A percentile compares a stretch with the other conserved stretches of the same genome.
These are phyloP conservation scores for Oropetium thomaeum DNA, from an alignment of 176 grass and related monocot species.

Conservation along the genomic window DNA sequence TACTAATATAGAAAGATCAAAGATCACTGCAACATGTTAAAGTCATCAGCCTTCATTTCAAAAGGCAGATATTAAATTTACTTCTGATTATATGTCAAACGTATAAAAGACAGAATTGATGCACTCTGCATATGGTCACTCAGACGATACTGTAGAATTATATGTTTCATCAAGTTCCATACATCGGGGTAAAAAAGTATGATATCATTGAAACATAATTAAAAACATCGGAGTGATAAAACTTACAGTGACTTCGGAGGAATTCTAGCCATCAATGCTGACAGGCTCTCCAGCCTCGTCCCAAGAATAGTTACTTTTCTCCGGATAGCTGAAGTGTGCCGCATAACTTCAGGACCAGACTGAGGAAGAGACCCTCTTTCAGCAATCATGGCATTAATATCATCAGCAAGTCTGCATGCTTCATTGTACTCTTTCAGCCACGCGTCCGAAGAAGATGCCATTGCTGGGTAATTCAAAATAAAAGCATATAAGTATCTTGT, in stretches of 20 bases:
- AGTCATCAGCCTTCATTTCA: not conserved
- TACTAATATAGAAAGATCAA: not conserved
- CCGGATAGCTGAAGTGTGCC: conserved; percentile 58
- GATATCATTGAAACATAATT: conserved; percentile 7
- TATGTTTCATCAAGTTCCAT: conserved; percentile 13
- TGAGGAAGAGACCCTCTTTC: conserved; percentile 78
- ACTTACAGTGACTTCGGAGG: conserved; percentile 82
- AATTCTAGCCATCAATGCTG: conserved; percentile 53
- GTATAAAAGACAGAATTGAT: not conserved
- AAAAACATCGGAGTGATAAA: conserved; percentile 12
- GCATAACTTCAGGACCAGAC: conserved; percentile 71
- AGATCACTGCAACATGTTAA: not conserved
- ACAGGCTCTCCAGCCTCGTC: conserved; percentile 76
- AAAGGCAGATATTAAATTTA: not conserved
- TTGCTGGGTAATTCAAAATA: conserved; percentile 49
- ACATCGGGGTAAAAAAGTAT: not conserved
- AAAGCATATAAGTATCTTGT: conserved; percentile 9
- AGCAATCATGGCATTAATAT: conserved; percentile 76
- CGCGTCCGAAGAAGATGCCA: conserved; percentile 66
- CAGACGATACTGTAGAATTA: too few relatives aligned
- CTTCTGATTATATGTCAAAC: not conserved
- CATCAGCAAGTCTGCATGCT: conserved; percentile 76
- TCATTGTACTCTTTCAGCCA: conserved; percentile 83
- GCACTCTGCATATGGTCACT: too few relatives aligned
- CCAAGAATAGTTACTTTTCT: conserved; percentile 86